Conservation (phyloP, 345 rosid species). For the Eutrema yunnanense region DNA sequence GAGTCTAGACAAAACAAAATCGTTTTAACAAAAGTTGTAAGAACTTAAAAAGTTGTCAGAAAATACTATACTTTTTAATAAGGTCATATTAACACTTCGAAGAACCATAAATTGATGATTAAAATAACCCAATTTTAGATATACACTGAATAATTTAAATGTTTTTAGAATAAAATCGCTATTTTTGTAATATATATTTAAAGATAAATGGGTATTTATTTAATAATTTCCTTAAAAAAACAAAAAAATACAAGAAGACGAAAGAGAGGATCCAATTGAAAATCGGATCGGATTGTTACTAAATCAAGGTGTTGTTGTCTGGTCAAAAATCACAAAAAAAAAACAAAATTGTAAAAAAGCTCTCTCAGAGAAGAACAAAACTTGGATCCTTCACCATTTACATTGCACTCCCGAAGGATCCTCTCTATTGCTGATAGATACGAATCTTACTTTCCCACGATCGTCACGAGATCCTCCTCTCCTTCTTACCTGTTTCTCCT, state of each 20-base stretch:
- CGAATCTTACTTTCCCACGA: constrained; percentile 8
- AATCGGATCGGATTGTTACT: constrained; percentile 10
- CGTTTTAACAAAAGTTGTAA: too few relatives aligned
- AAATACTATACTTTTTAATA: neutral
- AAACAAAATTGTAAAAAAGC: neutral
- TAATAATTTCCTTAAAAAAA: neutral
- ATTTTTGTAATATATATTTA: neutral
- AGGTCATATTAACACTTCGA: neutral
- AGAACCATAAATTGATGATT: neutral
- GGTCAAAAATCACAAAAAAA: constrained; percentile 4
- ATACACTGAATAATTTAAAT: neutral
- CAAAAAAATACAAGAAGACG: neutral
- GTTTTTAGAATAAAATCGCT: neutral
- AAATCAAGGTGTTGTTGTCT: constrained; percentile 2
- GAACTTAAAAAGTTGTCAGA: too few relatives aligned
- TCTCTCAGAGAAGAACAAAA: neutral
- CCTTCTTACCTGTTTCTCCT: constrained; percentile 16
- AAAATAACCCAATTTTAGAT: neutral
- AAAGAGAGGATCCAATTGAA: constrained; percentile 11
- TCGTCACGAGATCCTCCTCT: constrained; percentile 19
- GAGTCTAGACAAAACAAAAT: too few relatives aligned
- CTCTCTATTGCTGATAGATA: neutral
- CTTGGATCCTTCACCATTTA: neutral
- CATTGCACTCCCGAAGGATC: constrained; percentile 5
- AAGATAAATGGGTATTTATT: neutral